phyloP scores from a whole-genome alignment of 495 filamentous ascomycete species.

The Tuber magnatum region DNA sequence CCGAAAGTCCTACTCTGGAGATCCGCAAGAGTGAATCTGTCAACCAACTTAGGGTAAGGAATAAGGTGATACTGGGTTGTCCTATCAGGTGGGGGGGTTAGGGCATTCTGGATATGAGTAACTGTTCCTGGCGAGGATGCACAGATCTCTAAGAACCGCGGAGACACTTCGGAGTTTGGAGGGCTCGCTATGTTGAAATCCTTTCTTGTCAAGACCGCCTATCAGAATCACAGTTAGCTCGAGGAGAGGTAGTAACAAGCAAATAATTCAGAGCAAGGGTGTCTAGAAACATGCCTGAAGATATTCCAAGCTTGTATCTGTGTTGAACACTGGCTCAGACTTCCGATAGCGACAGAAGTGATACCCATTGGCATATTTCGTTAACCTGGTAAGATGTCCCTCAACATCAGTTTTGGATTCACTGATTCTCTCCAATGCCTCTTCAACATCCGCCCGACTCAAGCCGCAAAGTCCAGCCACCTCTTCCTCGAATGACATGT shows the following conservation, averaged over 20 bases:
- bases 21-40: background rate
- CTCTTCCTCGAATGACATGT: background rate
- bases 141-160: background rate
- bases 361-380: constrained; percentile 1
- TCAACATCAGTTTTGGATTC: background rate
- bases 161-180: background rate
- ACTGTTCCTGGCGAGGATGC: background rate
- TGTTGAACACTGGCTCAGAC: background rate
- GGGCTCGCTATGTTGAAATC: background rate
- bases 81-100: background rate
- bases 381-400: background rate
- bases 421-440: constrained; percentile 2
- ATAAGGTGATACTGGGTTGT: background rate
- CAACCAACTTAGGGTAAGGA: background rate
- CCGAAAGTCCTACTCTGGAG: background rate
- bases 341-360: background rate
- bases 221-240: background rate
- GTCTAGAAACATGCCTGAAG: background rate
- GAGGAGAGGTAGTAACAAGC: background rate
- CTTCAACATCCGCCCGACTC: background rate
- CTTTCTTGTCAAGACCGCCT: background rate
- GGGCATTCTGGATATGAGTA: constrained; percentile 1
- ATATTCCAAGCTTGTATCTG: constrained; percentile 6
- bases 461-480: constrained; percentile 10
- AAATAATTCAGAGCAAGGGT: background rate